phyloP scores from a whole-genome alignment of 306 rosid species.

The Pterocarpus macrocarpus region DNA sequence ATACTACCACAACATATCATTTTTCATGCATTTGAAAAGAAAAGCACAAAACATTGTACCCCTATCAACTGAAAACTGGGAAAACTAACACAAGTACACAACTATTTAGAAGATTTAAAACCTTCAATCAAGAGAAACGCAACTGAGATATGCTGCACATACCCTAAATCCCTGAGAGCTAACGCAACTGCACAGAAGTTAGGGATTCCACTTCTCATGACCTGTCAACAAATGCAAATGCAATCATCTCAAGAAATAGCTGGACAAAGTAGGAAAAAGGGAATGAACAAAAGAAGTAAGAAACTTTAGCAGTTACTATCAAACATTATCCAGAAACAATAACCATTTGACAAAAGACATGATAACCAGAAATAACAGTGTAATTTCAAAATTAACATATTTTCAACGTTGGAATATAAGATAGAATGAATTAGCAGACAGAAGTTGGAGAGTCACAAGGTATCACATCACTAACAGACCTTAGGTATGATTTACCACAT shows the following conservation, averaged over 20 bases:
- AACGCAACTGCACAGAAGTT: constrained; percentile 98
- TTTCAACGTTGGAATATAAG: constrained; percentile 22
- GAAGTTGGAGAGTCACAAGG: background rate
- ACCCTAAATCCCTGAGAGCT: constrained; percentile 95
- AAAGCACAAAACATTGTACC: background rate
- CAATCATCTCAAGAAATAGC: constrained; percentile 22
- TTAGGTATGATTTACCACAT: too few species aligned
- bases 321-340: constrained; percentile 15
- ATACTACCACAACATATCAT: constrained; percentile 22
- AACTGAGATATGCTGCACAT: constrained; percentile 54
- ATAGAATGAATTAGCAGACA: constrained; percentile 9
- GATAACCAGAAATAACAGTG: constrained; percentile 18
- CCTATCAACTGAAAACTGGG: constrained; percentile 13
- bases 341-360: constrained; percentile 17
- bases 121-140: constrained; percentile 31
- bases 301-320: constrained; percentile 19
- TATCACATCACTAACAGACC: background rate
- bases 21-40: constrained; percentile 14
- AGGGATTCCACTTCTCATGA: constrained; percentile 96
- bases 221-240: constrained; percentile 63
- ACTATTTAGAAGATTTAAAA: constrained; percentile 14
- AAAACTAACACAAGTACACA: constrained; percentile 15
- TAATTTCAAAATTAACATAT: constrained; percentile 23
- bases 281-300: constrained; percentile 22
- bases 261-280: constrained; percentile 13